Evolutionary conservation across 1,139 yeast genomes (phyloP).

Genomic region (Debaryomycetaceae sp.): DNA sequence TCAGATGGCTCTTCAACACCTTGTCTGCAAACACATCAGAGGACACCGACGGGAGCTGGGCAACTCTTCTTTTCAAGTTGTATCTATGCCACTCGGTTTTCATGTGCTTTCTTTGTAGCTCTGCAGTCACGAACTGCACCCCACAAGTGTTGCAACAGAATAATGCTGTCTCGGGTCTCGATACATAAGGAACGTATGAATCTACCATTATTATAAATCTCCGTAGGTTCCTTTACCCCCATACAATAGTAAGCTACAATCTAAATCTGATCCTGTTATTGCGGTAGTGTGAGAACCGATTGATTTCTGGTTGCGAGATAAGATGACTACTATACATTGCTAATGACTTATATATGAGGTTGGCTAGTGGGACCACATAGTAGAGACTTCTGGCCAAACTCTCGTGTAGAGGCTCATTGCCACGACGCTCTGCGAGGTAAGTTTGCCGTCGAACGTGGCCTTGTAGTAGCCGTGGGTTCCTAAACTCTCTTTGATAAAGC

Average conservation of each 20-base stretch:
- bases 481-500: slow-evolving; percentile 88
- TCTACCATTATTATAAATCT: slow-evolving; percentile 12
- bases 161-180: slow-evolving; percentile 30
- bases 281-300: no score
- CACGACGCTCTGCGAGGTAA: slow-evolving; percentile 87
- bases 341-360: neutral
- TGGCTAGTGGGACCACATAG: slow-evolving; percentile 21
- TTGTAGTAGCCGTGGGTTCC: slow-evolving; percentile 99
- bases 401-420: slow-evolving; percentile 94
- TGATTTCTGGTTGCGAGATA: no score
- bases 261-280: no score
- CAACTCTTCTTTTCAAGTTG: slow-evolving; percentile 88
- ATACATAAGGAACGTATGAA: slow-evolving; percentile 28
- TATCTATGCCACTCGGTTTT: slow-evolving; percentile 95
- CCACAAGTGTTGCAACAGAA: slow-evolving; percentile 89
- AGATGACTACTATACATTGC: no score
- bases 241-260: no score
- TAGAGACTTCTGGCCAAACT: slow-evolving; percentile 72
- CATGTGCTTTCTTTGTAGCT: slow-evolving; percentile 87
- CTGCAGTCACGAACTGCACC: slow-evolving; percentile 71
- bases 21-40: slow-evolving; percentile 83
- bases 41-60: slow-evolving; percentile 72
- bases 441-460: slow-evolving; percentile 88
- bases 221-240: no score
- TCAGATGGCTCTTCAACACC: slow-evolving; percentile 35